Percentiles rank a stretch among this genome's conserved stretches.
phyloP scores from a whole-genome alignment of 495 filamentous ascomycete genomes.

The Xylaria nigripes region DNA sequence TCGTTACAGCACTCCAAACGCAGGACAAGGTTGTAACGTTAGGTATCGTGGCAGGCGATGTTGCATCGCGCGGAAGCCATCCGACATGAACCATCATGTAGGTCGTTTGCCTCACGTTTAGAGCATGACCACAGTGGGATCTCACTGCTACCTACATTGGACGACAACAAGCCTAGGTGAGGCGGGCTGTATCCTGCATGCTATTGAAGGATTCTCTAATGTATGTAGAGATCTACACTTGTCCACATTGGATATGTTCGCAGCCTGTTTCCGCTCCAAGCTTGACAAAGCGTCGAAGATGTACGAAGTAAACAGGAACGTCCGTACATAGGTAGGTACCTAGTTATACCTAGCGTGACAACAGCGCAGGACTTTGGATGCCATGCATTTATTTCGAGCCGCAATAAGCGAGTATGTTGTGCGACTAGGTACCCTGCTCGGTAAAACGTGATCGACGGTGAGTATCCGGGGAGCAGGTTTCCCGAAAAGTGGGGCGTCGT shows the following conservation, averaged over 20 bases:
- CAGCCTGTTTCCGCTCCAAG: slow-evolving; percentile 1
- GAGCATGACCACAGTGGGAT: not conserved
- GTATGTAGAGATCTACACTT: not conserved
- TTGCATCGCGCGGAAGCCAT: slow-evolving; percentile 11
- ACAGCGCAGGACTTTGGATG: not conserved
- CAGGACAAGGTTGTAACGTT: not conserved
- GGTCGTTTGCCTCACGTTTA: not conserved
- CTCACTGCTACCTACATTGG: not conserved
- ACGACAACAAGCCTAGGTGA: not conserved
- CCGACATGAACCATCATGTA: slow-evolving; percentile 5
- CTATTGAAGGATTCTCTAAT: not conserved
- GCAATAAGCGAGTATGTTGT: slow-evolving; percentile 12
- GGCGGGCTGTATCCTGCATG: slow-evolving; percentile 3
- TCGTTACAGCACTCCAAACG: slow-evolving; percentile 4
- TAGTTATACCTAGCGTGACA: not conserved
- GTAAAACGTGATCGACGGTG: slow-evolving; percentile 5
- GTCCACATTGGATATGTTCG: not conserved
- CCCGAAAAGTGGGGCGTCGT: not conserved
- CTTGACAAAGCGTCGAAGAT: slow-evolving; percentile 1
- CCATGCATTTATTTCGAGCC: slow-evolving; percentile 10
- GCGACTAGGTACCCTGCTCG: slow-evolving; percentile 2
- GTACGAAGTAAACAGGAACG: not conserved
- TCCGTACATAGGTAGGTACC: not conserved
- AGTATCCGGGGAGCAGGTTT: not conserved
- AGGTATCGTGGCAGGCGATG: slow-evolving; percentile 3